phyloP scores from a whole-genome alignment of 176 grass and related monocot genomes.

The Dendrocalamus sinicus region DNA sequence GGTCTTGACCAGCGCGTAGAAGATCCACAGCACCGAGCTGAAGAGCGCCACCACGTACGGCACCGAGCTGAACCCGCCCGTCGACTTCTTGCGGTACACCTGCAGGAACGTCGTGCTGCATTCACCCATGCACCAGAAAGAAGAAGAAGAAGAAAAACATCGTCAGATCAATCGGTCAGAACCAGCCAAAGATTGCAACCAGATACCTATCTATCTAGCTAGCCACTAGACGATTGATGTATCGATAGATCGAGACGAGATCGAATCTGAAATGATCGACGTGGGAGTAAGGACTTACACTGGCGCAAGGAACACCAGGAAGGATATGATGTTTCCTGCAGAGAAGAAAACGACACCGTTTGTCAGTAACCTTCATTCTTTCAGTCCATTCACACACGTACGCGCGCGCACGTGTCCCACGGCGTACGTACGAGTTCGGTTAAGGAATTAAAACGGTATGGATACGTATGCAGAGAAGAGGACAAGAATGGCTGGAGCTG shows the following conservation, averaged over 20 bases:
- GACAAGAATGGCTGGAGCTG: too few relatives aligned
- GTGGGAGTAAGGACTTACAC: slow-evolving; percentile 58
- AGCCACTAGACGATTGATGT: background rate
- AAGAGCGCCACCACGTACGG: slow-evolving; percentile 93
- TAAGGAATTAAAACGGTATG: background rate
- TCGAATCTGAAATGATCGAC: background rate
- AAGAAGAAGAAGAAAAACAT: too few relatives aligned
- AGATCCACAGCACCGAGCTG: slow-evolving; percentile 90
- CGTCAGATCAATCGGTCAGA: background rate
- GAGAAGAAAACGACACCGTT: background rate
- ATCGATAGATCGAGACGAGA: background rate
- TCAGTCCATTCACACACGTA: background rate
- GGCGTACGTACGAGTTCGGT: background rate
- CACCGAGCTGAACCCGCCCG: slow-evolving; percentile 79
- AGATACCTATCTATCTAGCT: background rate
- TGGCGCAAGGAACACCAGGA: slow-evolving; percentile 83
- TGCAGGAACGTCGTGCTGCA: slow-evolving; percentile 70
- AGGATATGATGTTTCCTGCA: slow-evolving; percentile 90
- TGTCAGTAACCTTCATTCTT: slow-evolving; percentile 4
- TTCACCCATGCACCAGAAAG: background rate
- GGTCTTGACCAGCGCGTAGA: slow-evolving; percentile 82
- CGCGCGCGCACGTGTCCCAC: background rate
- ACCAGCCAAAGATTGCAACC: background rate
- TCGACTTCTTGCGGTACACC: slow-evolving; percentile 73
- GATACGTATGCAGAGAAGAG: too few relatives aligned